Percentiles rank a stretch among this genome's conserved stretches.
Evolutionary conservation across 345 rosid genomes (phyloP).

Genomic region (Dipteronia dyeriana): DNA sequence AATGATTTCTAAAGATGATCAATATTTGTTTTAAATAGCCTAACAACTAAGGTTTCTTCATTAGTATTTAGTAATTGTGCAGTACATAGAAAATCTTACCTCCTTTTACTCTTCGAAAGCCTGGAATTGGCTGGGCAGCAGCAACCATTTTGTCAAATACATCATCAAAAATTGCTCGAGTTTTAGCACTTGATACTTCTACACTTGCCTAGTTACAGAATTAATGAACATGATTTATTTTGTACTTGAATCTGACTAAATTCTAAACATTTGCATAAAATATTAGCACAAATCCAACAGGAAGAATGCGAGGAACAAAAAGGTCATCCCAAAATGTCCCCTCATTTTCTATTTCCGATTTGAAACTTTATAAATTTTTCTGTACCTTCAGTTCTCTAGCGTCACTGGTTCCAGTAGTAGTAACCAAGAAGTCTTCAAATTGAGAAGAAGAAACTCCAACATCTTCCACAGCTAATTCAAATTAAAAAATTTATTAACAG

Average conservation of each 20-base stretch:
- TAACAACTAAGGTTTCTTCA: not conserved
- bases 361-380: constrained; percentile 5
- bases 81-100: constrained; percentile 39
- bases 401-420: constrained; percentile 24
- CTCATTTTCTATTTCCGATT: not conserved
- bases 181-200: constrained; percentile 66
- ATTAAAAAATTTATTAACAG: constrained; percentile 3
- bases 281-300: constrained; percentile 3
- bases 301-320: not conserved
- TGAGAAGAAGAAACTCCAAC: constrained; percentile 44
- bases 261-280: not conserved
- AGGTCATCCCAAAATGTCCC: not conserved
- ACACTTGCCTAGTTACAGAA: constrained; percentile 52
- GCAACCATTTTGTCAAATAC: constrained; percentile 91
- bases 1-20: constrained; percentile 8
- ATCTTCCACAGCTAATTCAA: constrained; percentile 44
- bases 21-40: not conserved
- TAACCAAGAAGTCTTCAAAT: constrained; percentile 49
- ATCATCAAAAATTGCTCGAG: constrained; percentile 55
- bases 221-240: not conserved
- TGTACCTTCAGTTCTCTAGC: constrained; percentile 48
- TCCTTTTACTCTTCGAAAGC: constrained; percentile 94
- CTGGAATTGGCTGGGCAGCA: constrained; percentile 97
- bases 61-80: not conserved
- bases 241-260: not conserved